Base-by-base conservation (phyloP, 345 rosid genomes). In the Microcos paniculata region DNA sequence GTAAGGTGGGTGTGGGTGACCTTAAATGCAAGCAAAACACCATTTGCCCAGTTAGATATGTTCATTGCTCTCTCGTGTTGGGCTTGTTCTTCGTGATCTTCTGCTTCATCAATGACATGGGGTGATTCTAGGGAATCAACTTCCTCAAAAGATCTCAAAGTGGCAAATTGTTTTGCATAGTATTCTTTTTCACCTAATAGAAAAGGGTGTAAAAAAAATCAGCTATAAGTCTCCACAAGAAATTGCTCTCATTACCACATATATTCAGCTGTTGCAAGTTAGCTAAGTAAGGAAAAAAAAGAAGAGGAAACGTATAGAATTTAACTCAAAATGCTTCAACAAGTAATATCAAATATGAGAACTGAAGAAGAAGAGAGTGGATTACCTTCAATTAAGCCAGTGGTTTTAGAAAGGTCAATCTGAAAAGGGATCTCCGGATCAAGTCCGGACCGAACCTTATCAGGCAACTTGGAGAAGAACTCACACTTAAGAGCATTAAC, bases 81-180 rank as follows among this genome's bases (percentile, higher is more conserved):
- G 30, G 23, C 75, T 78, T 84, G 86, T 63, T 87, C 96, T 58
- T 67, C 79, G 3, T 51, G 76, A 5, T 30, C 72, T 18, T 68
- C 57, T 26, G 85, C 87, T 21, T 81, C 93, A 33, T 70, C 80
- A 6, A 62, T 2, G 15, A 72, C 80, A 1, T 80, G 62, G 3
- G 83, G 71, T n/a, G 48, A 70, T 51, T 84, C 67, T 43, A 88
- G 45, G 53, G 78, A 51, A 64, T 94, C 98, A 61, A 90, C 97
- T 70, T 90, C 94, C 80, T 90, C 91, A 56, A 94, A 94, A 3
- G 98, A 90, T 83, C 88, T 87, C 72, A 94, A 61, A 1, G 96
- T 94, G 2, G 79, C 89, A 8, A 94, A 71, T 77, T 94, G 98
- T 76, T 71, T 86, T 65, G 90, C 87, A 42, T 92, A 92, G 83